A percentile compares a stretch with the other conserved stretches of the same genome.
phyloP scores from a whole-genome alignment of 441 rosid species.

The Pelargonium citronellum region DNA sequence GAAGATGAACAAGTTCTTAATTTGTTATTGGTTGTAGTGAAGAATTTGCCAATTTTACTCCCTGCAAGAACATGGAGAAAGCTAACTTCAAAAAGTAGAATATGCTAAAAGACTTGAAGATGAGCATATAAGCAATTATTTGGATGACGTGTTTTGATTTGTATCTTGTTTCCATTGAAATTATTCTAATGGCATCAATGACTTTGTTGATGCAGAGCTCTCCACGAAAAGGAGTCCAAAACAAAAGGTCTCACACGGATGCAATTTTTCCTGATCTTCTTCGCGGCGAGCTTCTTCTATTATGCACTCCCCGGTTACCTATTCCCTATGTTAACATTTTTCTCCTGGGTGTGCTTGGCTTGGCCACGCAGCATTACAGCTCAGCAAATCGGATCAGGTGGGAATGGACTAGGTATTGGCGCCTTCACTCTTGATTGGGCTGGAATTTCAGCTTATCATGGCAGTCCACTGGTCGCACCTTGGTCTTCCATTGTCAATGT shows the following conservation, averaged over 20 bases:
- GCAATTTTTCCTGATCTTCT: conserved; percentile 69
- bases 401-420: not conserved
- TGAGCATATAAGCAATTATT: not conserved
- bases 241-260: conserved; percentile 45
- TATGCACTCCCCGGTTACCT: conserved; percentile 69
- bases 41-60: not conserved
- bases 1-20: not conserved
- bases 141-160: not conserved
- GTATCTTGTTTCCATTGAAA: not conserved
- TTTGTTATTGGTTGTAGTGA: not conserved
- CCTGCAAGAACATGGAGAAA: not conserved
- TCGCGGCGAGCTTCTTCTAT: conserved; percentile 68
- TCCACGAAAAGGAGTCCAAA: conserved; percentile 64
- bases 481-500: conserved; percentile 84
- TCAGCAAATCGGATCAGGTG: conserved; percentile 1
- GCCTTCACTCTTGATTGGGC: conserved; percentile 3
- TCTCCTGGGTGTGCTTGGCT: conserved; percentile 86
- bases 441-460: conserved; percentile 91
- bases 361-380: conserved; percentile 41
- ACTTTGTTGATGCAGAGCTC: conserved; percentile 43
- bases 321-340: conserved; percentile 61
- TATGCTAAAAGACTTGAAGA: not conserved
- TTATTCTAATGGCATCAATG: not conserved
- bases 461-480: conserved; percentile 88
- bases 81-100: not conserved